Base-by-base conservation (phyloP, 2,329 filamentous ascomycete genomes). In the Xylaria sp. region DNA sequence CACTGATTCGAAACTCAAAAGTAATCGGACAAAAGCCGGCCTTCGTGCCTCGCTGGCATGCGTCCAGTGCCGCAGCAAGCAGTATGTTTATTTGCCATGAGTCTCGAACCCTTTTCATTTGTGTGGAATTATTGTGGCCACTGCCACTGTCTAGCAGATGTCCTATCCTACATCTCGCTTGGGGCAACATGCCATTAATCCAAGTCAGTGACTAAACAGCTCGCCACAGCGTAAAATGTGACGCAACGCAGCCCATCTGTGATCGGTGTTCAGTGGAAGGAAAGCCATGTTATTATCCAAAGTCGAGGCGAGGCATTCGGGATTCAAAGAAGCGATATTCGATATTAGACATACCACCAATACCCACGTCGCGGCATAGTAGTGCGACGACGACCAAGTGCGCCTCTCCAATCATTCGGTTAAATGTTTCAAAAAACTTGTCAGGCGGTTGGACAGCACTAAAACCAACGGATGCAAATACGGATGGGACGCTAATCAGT, bases 31-130 rank as follows among this genome's bases (percentile, higher is more conserved):
- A 29, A 75, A 75, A 53, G 69, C 71, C 13, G 71, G 69, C 35
- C 80, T 84, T 54, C 76, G 77, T 54, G 76, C 77, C 23, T 79
- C 77, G 10, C 67, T 78, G 33, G 77, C 77, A 49, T 79, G 77
- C 47, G 72, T 81, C 73, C 84, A 85, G 67, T 85, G 81, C 58
- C 78, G 76, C 23, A 73, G 75, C 60, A 84, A 79, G 69, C 83
- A 85, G 51, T 46, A 66, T 57, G 67, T 65, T 47, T 49, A 41
- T 53, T 52, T 38, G 64, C 38, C 60, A 41, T 27, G 40, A 48
- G 23, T 33, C 29, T 23, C 21, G 8, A 13, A 19, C 25, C 6
- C 19, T 31, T 27, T 15, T n/a, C 27, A n/a, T 15, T 15, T 19
- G 10, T 41, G 25, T 33, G 23, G n/a, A 41, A 23, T 19, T 35